Evolutionary conservation across 257 asterid species (phyloP).

Genomic region (Salvia hispanica): DNA sequence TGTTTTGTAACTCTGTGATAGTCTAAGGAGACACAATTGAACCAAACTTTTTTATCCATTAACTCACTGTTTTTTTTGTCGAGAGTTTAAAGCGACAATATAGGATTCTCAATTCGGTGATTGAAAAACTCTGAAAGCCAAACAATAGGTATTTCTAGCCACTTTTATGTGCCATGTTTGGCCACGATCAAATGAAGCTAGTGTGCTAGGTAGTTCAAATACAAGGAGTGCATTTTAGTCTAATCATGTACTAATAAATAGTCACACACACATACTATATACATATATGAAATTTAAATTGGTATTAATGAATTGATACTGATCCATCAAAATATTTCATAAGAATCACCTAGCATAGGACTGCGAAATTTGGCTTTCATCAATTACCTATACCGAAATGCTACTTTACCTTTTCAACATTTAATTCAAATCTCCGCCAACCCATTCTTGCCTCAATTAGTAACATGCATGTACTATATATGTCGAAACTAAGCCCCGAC

Average conservation of each 20-base stretch:
- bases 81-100: no score
- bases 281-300: no score
- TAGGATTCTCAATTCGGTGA: no score
- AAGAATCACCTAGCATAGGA: conserved; percentile 11
- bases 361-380: conserved; percentile 8
- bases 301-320: background rate
- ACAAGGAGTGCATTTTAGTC: background rate
- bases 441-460: conserved; percentile 5
- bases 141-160: no score
- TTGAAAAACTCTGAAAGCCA: no score
- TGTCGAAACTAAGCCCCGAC: no score
- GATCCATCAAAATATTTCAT: conserved; percentile 12
- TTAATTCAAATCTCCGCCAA: background rate
- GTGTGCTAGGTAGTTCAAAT: conserved; percentile 7
- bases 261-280: no score
- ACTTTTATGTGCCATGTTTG: background rate
- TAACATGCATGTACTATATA: no score
- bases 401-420: background rate
- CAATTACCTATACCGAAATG: conserved; percentile 29
- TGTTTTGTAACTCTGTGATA: no score
- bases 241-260: conserved; percentile 13
- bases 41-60: no score
- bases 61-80: no score
- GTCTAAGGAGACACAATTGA: no score
- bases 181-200: background rate